Evolutionary conservation across 495 filamentous ascomycete genomes (phyloP), one percentile per base, ranked within the genome.

Genomic region (Cairneyella variabilis): DNA sequence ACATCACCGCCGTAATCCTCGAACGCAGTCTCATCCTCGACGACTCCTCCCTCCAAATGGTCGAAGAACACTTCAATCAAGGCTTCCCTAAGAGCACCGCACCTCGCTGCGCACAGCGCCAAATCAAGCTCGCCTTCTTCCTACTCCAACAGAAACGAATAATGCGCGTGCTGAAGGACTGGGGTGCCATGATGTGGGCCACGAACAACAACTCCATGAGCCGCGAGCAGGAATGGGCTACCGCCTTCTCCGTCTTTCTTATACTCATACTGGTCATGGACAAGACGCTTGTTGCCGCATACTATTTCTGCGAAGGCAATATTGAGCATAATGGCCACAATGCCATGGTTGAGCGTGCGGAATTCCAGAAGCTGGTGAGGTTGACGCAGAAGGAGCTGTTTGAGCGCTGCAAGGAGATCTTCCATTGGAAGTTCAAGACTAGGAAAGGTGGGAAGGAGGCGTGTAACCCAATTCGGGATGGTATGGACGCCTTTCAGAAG

Each of bases 361-460:
- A 52, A 20, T 55, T 64, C 30, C 37, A 55, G 20, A 41, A 52
- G 47, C 48, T 64, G 2, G 48, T 64, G 9, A 37, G 25, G 21
- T 41, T 60, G 36, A 64, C 48, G 16, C 53, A 64, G 44, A 49
- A 36, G 20, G 47, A 64, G 45, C 28, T 64, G 18, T 64, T 64
- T 25, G 57, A 60, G 5, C 43, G 57, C n/a, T 60, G 57, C 41
- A 60, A 60, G 28, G 61, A 64, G 41, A 64, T 64, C 16, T 64
- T 60, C 45, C 61, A 64, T 30, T 60, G 57, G 50, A 55, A 51
- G n/a, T 64, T 60, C 47, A 64, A 64, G 42, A 64, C 57, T 16
- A 20, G 61, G 26, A 64, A 64, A 32, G 57, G 50, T 1, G 61
- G 57, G 0, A 64, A 60, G 28, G 61, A 64, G 54, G 54, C 54